Conservation (phyloP, 495 filamentous ascomycete species). For the Melanomma pulvis-pyrius region DNA sequence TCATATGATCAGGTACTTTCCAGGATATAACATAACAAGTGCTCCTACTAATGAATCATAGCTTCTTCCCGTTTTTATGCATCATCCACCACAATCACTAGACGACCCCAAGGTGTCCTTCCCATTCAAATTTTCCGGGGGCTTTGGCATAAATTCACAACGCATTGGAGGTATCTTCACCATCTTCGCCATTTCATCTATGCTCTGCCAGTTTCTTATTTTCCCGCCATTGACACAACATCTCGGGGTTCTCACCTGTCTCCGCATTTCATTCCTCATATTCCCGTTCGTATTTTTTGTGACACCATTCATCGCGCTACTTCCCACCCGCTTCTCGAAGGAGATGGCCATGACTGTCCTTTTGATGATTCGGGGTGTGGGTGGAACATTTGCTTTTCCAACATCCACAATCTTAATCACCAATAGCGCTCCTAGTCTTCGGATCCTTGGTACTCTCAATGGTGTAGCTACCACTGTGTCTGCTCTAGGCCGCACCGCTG, state of each 20-base stretch:
- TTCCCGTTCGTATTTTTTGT: conserved; percentile 74
- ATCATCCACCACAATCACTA: conserved; percentile 62
- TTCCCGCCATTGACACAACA: conserved; percentile 71
- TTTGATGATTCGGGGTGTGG: conserved; percentile 69
- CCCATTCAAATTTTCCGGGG: conserved; percentile 78
- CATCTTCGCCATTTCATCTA: conserved; percentile 69
- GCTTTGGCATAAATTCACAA: conserved; percentile 70
- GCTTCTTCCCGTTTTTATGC: conserved; percentile 70
- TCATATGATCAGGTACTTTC: conserved; percentile 71
- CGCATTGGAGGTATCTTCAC: conserved; percentile 79
- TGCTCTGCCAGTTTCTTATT: conserved; percentile 75
- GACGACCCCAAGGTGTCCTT: conserved; percentile 62
- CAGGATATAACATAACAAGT: neutral
- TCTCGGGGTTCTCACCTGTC: conserved; percentile 72
- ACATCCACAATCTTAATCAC: conserved; percentile 87
- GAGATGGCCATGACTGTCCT: conserved; percentile 54
- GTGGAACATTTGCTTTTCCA: conserved; percentile 80
- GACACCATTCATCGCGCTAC: conserved; percentile 70
- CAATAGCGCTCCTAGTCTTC: conserved; percentile 75
- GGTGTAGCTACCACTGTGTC: conserved; percentile 80
- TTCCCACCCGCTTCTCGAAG: conserved; percentile 47
- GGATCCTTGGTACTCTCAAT: conserved; percentile 84
- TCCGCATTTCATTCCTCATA: conserved; percentile 59
- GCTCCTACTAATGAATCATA: conserved; percentile 61
- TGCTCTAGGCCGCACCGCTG: conserved; percentile 74